phyloP scores from a whole-genome alignment of 1,284 basidiomycete genomes.

The Stygiomarasmius scandens region DNA sequence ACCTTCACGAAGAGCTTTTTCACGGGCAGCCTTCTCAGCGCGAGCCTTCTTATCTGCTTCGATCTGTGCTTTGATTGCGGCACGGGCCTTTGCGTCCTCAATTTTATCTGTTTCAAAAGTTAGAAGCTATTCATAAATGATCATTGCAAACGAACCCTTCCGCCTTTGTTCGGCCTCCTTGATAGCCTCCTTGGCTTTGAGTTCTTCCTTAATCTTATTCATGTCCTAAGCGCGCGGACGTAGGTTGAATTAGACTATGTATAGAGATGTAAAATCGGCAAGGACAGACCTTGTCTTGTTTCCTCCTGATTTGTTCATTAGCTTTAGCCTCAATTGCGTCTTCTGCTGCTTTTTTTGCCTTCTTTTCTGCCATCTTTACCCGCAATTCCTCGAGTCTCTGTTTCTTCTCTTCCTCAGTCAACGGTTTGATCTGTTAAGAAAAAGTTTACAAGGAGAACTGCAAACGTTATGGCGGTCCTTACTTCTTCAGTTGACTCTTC shows the following conservation, averaged over 20 bases:
- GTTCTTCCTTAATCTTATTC: conserved; percentile 17
- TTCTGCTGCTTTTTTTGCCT: conserved; percentile 66
- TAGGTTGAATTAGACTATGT: not conserved
- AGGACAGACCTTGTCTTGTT: conserved; percentile 71
- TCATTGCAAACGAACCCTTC: conserved; percentile 52
- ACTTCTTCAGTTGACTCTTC: conserved; percentile 96
- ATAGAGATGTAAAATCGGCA: not conserved
- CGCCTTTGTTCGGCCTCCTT: conserved; percentile 82
- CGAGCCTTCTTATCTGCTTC: conserved; percentile 89
- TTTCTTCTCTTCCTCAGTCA: conserved; percentile 95
- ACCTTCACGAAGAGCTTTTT: conserved; percentile 88
- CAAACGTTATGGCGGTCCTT: conserved; percentile 1
- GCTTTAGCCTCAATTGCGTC: conserved; percentile 74
- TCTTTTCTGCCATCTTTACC: conserved; percentile 78
- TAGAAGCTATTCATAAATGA: not conserved
- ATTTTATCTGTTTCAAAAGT: conserved; percentile 70
- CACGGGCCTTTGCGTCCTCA: conserved; percentile 81
- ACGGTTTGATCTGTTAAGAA: conserved; percentile 72
- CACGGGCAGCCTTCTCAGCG: conserved; percentile 84
- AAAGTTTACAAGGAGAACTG: not conserved
- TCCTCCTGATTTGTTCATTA: conserved; percentile 82
- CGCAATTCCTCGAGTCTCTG: conserved; percentile 79
- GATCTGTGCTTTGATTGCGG: conserved; percentile 88
- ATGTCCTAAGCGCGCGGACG: conserved; percentile 10
- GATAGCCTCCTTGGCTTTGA: conserved; percentile 35